Percentiles rank a stretch among this genome's conserved stretches.
These are phyloP conservation scores for Asterophora parasitica DNA, from an alignment of 768 basidiomycete genomes.

Conservation along the genomic window DNA sequence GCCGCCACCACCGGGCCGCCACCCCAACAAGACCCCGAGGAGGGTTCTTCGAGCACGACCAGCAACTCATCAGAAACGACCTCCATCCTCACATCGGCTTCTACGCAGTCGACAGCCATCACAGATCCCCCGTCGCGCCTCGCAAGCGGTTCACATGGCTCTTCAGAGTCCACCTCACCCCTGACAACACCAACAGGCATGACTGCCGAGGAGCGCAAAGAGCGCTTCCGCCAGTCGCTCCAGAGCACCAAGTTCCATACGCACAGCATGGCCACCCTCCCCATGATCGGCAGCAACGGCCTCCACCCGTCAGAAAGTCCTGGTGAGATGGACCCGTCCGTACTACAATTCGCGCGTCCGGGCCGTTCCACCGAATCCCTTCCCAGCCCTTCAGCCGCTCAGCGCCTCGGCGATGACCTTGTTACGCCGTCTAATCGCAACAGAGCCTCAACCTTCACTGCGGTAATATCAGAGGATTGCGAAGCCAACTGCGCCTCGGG, in stretches of 20 bases:
- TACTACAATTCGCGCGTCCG: conserved; percentile 71
- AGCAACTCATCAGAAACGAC: conserved; percentile 39
- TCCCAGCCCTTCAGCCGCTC: conserved; percentile 24
- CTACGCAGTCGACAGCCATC: conserved; percentile 41
- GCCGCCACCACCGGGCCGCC: conserved; percentile 29
- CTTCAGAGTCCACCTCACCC: conserved; percentile 10
- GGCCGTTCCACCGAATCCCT: conserved; percentile 73
- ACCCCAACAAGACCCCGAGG: conserved; percentile 21
- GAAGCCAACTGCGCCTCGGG: conserved; percentile 1
- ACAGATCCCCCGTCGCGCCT: conserved; percentile 47
- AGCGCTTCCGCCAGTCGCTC: conserved; percentile 16
- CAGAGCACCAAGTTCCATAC: conserved; percentile 19
- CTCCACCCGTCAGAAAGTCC: conserved; percentile 36
- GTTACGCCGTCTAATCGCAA: conserved; percentile 26
- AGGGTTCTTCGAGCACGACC: conserved; percentile 31
- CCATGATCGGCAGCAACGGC: conserved; percentile 17
- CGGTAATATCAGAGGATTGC: conserved; percentile 8
- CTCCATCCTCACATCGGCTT: conserved; percentile 40
- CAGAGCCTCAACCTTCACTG: conserved; percentile 13
- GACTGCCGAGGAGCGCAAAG: conserved; percentile 19
- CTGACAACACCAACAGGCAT: conserved; percentile 23
- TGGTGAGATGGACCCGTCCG: conserved; percentile 66
- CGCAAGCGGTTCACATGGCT: conserved; percentile 25
- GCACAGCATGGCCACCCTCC: conserved; percentile 35
- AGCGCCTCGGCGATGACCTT: conserved; percentile 23